Evolutionary conservation across 306 rosid species (phyloP).

Genomic region (Sicyos edulis): DNA sequence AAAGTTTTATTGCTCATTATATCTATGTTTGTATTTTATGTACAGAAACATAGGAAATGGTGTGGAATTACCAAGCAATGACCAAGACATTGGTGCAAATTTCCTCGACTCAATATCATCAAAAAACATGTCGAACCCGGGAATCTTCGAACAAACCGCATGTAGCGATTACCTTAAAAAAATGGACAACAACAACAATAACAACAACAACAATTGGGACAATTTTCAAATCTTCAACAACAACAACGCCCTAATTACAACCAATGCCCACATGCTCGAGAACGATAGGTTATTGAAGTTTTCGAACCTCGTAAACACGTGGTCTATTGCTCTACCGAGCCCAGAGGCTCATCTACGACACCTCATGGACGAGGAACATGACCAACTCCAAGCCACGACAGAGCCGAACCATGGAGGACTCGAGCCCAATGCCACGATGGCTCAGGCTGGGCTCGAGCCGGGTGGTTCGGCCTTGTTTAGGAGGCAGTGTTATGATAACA

Average conservation of each 20-base stretch:
- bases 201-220: constrained; percentile 39
- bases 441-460: neutral
- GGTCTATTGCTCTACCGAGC: constrained; percentile 86
- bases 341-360: constrained; percentile 34
- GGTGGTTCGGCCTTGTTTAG: constrained; percentile 20
- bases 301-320: constrained; percentile 66
- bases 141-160: constrained; percentile 60
- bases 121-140: constrained; percentile 36
- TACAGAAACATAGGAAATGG: constrained; percentile 58
- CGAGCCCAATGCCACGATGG: neutral
- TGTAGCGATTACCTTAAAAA: constrained; percentile 79
- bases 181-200: constrained; percentile 32
- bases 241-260: constrained; percentile 31
- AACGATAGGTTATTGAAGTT: constrained; percentile 55
- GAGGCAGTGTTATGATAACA: constrained; percentile 33
- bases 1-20: neutral
- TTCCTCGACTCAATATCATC: constrained; percentile 57
- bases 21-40: neutral
- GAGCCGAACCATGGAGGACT: neutral
- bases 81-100: constrained; percentile 56
- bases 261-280: constrained; percentile 28
- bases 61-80: constrained; percentile 29
- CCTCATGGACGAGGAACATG: neutral
- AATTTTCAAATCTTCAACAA: constrained; percentile 33
- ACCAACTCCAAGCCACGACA: neutral